These are phyloP conservation scores for Clavispora asparagi DNA, from an alignment of 805 yeast species.

Conservation along the genomic window DNA sequence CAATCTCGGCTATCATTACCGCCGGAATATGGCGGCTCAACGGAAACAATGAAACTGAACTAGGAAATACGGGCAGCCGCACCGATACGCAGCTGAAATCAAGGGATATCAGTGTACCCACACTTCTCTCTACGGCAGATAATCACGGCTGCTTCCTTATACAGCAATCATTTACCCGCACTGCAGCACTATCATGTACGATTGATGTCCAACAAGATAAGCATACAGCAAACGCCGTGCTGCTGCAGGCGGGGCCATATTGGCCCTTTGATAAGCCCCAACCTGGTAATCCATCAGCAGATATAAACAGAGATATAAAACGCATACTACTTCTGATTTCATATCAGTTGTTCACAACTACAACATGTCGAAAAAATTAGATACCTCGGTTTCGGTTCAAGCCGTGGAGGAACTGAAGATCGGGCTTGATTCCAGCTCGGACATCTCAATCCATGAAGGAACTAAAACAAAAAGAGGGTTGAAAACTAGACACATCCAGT, in stretches of 20 bases:
- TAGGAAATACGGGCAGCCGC: too few species aligned
- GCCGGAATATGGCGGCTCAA: too few species aligned
- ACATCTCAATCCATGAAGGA: not conserved
- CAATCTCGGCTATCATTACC: too few species aligned
- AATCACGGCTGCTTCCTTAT: not conserved
- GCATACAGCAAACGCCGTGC: not conserved
- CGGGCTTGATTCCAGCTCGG: not conserved
- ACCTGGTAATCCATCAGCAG: not conserved
- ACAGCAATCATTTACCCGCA: not conserved
- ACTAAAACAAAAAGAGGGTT: not conserved
- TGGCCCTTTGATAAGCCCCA: not conserved
- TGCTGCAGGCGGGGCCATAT: not conserved
- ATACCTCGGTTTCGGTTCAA: not conserved
- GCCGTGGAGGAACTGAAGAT: constrained; percentile 1
- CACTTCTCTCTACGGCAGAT: too few species aligned
- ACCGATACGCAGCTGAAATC: too few species aligned
- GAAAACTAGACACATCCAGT: constrained; percentile 2
- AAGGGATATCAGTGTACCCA: not conserved
- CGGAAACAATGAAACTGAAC: too few species aligned
- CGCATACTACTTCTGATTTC: not conserved
- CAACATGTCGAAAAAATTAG: not conserved
- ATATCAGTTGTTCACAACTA: not conserved
- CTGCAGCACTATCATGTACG: not conserved
- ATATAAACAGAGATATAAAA: not conserved
- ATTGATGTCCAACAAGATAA: not conserved